Conservation (phyloP, 805 yeast species). For the Candida multigemmis region DNA sequence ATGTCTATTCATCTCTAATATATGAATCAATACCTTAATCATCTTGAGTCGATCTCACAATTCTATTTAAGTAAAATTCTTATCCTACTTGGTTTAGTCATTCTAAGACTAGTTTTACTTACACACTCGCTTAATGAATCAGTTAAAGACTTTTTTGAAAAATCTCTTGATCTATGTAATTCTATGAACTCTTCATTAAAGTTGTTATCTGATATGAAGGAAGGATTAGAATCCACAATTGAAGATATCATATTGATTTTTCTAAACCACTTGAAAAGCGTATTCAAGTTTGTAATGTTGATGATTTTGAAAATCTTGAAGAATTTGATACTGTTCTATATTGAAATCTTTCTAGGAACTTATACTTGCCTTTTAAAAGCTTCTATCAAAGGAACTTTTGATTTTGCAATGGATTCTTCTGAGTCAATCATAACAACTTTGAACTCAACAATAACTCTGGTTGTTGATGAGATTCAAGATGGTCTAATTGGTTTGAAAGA, state of each 20-base stretch:
- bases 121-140: too few relatives aligned
- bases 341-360: slow-evolving; percentile 77
- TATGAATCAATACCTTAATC: too few relatives aligned
- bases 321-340: slow-evolving; percentile 48
- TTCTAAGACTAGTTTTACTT: too few relatives aligned
- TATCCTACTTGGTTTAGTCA: too few relatives aligned
- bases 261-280: too few relatives aligned
- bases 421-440: slow-evolving; percentile 51
- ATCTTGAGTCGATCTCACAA: too few relatives aligned
- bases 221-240: too few relatives aligned
- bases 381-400: slow-evolving; percentile 62
- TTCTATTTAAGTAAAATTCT: too few relatives aligned
- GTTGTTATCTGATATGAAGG: slow-evolving; percentile 37
- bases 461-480: slow-evolving; percentile 55
- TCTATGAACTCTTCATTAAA: slow-evolving; percentile 32
- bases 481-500: slow-evolving; percentile 63
- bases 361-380: slow-evolving; percentile 76
- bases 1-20: too few relatives aligned
- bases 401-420: slow-evolving; percentile 66
- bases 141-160: too few relatives aligned
- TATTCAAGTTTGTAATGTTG: too few relatives aligned
- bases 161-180: slow-evolving; percentile 34
- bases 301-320: slow-evolving; percentile 51
- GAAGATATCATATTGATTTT: too few relatives aligned
- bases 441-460: slow-evolving; percentile 45